These are phyloP conservation scores for Ambrosiella beaveri DNA, from an alignment of 2,329 filamentous ascomycete species.

Conservation along the genomic window DNA sequence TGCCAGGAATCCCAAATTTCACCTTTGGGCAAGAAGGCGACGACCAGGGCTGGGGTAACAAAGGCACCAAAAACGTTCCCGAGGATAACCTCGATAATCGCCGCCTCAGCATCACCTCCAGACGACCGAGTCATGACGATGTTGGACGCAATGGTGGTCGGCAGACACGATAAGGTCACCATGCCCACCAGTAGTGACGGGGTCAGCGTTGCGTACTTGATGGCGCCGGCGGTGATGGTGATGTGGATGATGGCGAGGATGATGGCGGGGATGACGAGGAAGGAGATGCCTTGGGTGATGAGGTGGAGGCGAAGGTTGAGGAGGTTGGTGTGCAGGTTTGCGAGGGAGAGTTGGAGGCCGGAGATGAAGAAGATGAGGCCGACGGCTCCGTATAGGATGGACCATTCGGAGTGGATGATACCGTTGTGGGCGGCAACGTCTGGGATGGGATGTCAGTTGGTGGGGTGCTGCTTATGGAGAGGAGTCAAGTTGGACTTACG, in stretches of 20 bases:
- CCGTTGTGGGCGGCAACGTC: slow-evolving; percentile 32
- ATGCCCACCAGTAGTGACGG: slow-evolving; percentile 49
- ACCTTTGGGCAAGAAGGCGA: slow-evolving; percentile 37
- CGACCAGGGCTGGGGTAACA: slow-evolving; percentile 45
- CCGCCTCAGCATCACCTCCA: slow-evolving; percentile 48
- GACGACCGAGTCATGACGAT: slow-evolving; percentile 56
- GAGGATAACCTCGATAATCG: slow-evolving; percentile 50
- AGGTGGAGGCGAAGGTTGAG: slow-evolving; percentile 51
- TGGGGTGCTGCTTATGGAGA: neutral
- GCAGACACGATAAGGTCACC: slow-evolving; percentile 48
- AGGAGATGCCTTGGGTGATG: slow-evolving; percentile 49
- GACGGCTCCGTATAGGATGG: slow-evolving; percentile 51
- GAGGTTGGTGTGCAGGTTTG: slow-evolving; percentile 42
- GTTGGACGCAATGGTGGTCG: slow-evolving; percentile 57
- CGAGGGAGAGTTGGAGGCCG: slow-evolving; percentile 48
- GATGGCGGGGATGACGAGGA: slow-evolving; percentile 46
- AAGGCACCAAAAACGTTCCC: slow-evolving; percentile 55
- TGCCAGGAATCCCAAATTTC: slow-evolving; percentile 39
- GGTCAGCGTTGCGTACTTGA: slow-evolving; percentile 40
- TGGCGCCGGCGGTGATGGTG: slow-evolving; percentile 28
- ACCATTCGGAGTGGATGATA: slow-evolving; percentile 35
- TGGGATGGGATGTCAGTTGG: slow-evolving; percentile 14
- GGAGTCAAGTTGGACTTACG: slow-evolving; percentile 19
- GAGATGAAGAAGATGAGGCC: slow-evolving; percentile 55
- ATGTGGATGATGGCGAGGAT: slow-evolving; percentile 36